Base-by-base conservation (phyloP, 139 green algal genomes). In the Closterium sp. region DNA sequence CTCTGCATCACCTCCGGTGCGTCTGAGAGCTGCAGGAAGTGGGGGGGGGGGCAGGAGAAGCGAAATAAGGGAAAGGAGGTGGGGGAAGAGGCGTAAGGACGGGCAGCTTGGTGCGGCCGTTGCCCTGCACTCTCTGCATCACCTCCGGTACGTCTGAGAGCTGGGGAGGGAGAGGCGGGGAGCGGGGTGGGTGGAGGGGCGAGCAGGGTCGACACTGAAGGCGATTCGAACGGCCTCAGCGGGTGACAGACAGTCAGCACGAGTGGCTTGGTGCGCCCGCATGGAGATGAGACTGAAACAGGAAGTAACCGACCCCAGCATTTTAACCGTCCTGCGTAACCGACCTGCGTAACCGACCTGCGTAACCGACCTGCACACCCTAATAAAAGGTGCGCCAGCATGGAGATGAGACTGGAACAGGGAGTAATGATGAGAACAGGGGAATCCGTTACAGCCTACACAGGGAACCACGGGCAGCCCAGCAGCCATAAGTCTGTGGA, bases 31-130 rank as follows among this genome's bases (percentile, higher is more conserved):
- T 99, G 97, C 19, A 34, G n/a, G 81, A 9, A 19, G 6, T 0
- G n/a, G 81, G 19, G 5, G 69, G 2, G 30, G 2, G 81, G 33
- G 84, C 7, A 88, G 84, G 31, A 25, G 3, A 1, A 28, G 4
- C 2, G 84, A 16, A 6, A 6, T 4, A 55, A 55, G 36, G 36
- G 36, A 6, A 6, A 55, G 4, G 6, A n/a, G n/a, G n/a, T n/a
- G n/a, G n/a, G n/a, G n/a, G n/a, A 55, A n/a, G n/a, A 28, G 97
- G 97, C 2, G 95, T 96, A 0, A 99, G 96, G 33, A 98, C 97
- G 0, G 91, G 89, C 32, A 90, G 85, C 33, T 55, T 83, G 55
- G 91, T 87, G 12, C 4, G 83, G 2, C 86, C 64, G 31, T 30
- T 87, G 83, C 64, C 85, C 3, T 69, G n/a, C 10, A 98, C 97